These are phyloP conservation scores for Amniculicola lignicola DNA, from an alignment of 495 filamentous ascomycete species.

Conservation along the genomic window DNA sequence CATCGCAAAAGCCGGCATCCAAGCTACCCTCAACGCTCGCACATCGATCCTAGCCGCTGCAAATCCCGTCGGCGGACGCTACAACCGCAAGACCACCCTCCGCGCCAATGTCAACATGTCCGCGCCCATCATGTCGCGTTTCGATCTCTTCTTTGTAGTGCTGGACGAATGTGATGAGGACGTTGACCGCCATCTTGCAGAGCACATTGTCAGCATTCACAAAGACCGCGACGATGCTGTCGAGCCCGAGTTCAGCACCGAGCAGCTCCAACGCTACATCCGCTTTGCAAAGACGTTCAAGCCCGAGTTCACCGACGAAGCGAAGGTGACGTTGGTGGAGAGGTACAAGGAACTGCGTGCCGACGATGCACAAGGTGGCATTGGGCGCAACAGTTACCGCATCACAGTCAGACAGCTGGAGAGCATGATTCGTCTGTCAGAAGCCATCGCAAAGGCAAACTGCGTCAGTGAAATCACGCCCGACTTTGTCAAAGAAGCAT, in stretches of 20 bases:
- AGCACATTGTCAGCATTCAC: constrained; percentile 94
- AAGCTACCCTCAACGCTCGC: constrained; percentile 93
- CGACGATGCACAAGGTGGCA: constrained; percentile 91
- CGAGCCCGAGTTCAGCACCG: constrained; percentile 88
- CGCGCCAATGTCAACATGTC: constrained; percentile 97
- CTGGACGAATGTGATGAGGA: constrained; percentile 94
- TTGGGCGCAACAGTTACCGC: constrained; percentile 88
- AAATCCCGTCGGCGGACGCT: constrained; percentile 92
- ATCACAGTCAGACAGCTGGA: constrained; percentile 97
- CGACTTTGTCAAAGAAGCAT: constrained; percentile 86
- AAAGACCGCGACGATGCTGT: constrained; percentile 87
- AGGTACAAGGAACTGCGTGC: constrained; percentile 95
- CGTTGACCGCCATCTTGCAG: constrained; percentile 83
- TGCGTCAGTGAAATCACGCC: constrained; percentile 88
- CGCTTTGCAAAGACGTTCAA: constrained; percentile 93
- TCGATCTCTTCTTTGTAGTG: constrained; percentile 98
- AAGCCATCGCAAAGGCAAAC: constrained; percentile 95
- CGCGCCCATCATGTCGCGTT: constrained; percentile 97
- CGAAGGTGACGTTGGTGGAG: constrained; percentile 77
- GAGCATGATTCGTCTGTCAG: constrained; percentile 86
- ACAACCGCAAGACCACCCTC: constrained; percentile 92
- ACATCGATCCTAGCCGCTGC: constrained; percentile 95
- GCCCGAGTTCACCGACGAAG: constrained; percentile 85
- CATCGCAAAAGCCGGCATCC: constrained; percentile 97
- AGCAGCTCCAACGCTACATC: constrained; percentile 96